Base-by-base conservation (phyloP, 1,284 basidiomycete species). In the Moniliophthora roreri region DNA sequence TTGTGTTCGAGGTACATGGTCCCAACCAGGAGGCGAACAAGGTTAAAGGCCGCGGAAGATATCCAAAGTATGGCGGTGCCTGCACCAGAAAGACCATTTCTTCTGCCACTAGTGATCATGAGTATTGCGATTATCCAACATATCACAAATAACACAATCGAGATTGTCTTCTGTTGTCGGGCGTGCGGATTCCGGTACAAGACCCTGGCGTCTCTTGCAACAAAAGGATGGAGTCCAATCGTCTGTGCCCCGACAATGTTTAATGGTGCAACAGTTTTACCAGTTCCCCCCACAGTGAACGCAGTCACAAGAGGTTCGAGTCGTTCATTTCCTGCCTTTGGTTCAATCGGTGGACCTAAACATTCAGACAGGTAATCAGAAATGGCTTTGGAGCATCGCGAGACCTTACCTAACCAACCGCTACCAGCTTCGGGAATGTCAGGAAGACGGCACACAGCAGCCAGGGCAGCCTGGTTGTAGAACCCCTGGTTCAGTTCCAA, bases 401-500 rank as follows among this genome's bases (percentile, higher is more conserved):
- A n/a, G n/a, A n/a, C n/a, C n/a, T n/a, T n/a, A 1, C 63, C 63
- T 11, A 62, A 53, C 64, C 64, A 66, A 4, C 59, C 50, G 38
- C 61, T 52, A 3, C 51, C 51, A 5, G 38, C 34, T 0, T 51
- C 52, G 1, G 37, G 32, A 4, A 50, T 38, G 1, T 60, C 56
- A 0, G 52, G 39, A 10, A 62, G 32, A 35, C 52, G 46, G 36
- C 62, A 66, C 0, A 60, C 50, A 3, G 64, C 60, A 20, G 63
- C 62, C 5, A 66, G 56, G 44, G 52, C 53, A 1, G 63, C 60
- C 3, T 61, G 51, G 41, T 66, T 66, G 42, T 64, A 66, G 39
- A 62, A 66, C 7, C 63, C 64, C 48, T 66, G 63, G 46, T 66
- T 66, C 3, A 66, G 48, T 50, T 66, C 64, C 18, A 66, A 51